A percentile compares a stretch with the other conserved stretches of the same genome.
Conservation (phyloP, 257 asterid genomes). For the Scutellaria baicalensis region DNA sequence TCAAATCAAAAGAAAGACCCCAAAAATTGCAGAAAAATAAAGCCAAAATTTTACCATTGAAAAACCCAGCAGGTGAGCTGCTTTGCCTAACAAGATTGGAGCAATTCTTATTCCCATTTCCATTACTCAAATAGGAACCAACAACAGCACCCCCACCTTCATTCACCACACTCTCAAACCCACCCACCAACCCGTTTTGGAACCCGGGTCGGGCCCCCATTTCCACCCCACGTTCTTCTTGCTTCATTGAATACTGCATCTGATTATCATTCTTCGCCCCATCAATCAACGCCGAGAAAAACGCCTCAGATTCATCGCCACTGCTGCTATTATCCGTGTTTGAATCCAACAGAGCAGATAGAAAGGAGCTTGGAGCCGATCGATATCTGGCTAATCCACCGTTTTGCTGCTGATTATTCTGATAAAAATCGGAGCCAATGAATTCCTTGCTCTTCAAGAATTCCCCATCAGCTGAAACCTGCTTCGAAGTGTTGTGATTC, state of each 20-base stretch:
- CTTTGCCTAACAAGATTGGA: conserved; percentile 73
- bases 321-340: conserved; percentile 23
- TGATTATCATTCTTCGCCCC: conserved; percentile 22
- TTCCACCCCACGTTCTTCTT: conserved; percentile 45
- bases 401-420: conserved; percentile 21
- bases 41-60: conserved; percentile 46
- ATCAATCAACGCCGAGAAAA: conserved; percentile 48
- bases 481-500: conserved; percentile 19
- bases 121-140: conserved; percentile 46
- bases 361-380: conserved; percentile 80
- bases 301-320: conserved; percentile 59
- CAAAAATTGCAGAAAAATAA: not conserved
- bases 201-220: conserved; percentile 27
- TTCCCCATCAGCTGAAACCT: conserved; percentile 32
- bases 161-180: conserved; percentile 34
- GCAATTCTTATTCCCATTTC: conserved; percentile 24
- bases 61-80: conserved; percentile 92
- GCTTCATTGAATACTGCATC: conserved; percentile 39
- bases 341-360: conserved; percentile 49
- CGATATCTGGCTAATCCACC: conserved; percentile 50
- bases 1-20: not conserved
- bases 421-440: conserved; percentile 37
- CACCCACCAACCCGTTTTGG: conserved; percentile 15
- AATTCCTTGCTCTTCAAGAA: conserved; percentile 25
- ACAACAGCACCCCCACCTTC: conserved; percentile 35